A percentile compares a stretch with the other conserved stretches of the same genome.
Evolutionary conservation across 345 rosid species (phyloP).

Genomic region (Eucalyptus marginata): DNA sequence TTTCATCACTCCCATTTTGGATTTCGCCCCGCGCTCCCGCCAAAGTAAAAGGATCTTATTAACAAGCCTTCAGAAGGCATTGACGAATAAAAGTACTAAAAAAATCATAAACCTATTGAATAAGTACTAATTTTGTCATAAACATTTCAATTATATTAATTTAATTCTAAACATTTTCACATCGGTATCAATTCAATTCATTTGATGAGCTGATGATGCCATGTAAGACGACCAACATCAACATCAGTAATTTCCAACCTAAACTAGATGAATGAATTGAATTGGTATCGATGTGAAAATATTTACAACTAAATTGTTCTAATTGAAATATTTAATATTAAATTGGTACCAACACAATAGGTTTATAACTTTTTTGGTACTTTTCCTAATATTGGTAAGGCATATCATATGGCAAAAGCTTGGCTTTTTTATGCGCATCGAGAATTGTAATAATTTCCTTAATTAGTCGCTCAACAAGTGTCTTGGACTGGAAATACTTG

Average conservation of each 20-base stretch:
- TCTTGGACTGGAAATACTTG: background rate
- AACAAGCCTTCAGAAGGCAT: background rate
- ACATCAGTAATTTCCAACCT: accelerated
- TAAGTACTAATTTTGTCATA: too few relatives aligned
- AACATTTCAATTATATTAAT: too few relatives aligned
- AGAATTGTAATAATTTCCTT: background rate
- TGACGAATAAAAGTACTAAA: too few relatives aligned
- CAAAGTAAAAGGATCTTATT: background rate
- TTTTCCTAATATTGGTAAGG: too few relatives aligned
- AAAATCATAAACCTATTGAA: too few relatives aligned
- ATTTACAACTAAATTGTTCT: too few relatives aligned
- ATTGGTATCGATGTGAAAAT: too few relatives aligned
- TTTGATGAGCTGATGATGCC: too few relatives aligned
- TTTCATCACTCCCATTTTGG: background rate
- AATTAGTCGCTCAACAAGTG: background rate
- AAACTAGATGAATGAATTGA: too few relatives aligned
- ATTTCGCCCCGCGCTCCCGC: background rate
- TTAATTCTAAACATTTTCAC: too few relatives aligned
- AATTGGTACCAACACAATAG: accelerated
- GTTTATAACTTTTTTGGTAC: too few relatives aligned
- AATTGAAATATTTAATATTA: too few relatives aligned
- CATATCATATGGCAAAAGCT: background rate
- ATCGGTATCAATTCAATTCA: accelerated
- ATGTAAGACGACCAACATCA: accelerated
- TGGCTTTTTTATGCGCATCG: background rate